Evolutionary conservation across 1,284 basidiomycete genomes (phyloP), one percentile per base, ranked within the genome.

Genomic region (Sporisorium exsertum): DNA sequence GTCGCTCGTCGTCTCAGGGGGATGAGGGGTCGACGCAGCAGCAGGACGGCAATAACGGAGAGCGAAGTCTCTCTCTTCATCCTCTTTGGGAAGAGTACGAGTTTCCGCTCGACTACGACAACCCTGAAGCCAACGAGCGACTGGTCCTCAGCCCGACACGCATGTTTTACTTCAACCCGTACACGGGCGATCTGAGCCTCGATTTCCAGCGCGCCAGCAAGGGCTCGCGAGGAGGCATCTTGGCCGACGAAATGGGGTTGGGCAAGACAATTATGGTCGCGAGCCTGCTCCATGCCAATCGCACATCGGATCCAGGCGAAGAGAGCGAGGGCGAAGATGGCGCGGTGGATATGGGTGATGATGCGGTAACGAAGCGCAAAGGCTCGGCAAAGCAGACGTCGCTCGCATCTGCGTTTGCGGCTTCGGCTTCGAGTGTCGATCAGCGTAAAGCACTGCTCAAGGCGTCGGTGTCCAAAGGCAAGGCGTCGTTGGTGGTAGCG

Each of bases 201-300:
- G 89, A 91, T 18, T 95, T 97, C 75, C 96, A 95, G 0, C 91
- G 89, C 74, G 91, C 93, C 0, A 92, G 94, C 80, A 89, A 90
- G 52, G 91, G 90, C 65, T 91, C 93, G 56, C 89, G 90, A 77
- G 95, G 95, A 26, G 94, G 94, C 0, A 94, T 96, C 77, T 87
- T 95, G 33, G 94, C 94, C 90, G 93, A 87, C 85, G 93, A 90
- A 26, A 82, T 81, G 91, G 91, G 95, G 10, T 93, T 98, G 91
- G 96, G 96, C 5, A 99, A 99, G 87, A 97, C 96, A 1, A 95
- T 96, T 81, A 96, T 97, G 94, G 87, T 97, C 56, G 93, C 95
- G 1, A 91, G 94, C 13, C 89, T 98, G 42, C 92, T 98, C 27
- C 94, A 97, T 78, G 91, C 91, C 13, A 93, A 92, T 37, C 81